phyloP scores from a whole-genome alignment of 2,329 filamentous ascomycete species.

The Ophiostoma populinum region DNA sequence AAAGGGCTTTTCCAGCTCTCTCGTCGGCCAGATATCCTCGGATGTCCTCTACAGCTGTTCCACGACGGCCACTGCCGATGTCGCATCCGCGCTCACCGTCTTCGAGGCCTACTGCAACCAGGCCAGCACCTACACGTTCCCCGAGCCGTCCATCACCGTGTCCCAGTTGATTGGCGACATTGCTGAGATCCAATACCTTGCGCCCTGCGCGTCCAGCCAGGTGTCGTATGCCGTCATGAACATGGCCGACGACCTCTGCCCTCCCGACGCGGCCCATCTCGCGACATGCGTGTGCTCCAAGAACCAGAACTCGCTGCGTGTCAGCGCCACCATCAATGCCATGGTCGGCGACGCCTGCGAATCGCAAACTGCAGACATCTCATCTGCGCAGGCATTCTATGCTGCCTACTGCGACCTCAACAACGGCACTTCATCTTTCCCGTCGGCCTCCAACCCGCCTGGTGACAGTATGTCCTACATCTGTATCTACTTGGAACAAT shows the following conservation, averaged over 20 bases:
- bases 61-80: slow-evolving; percentile 27
- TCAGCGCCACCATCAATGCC: slow-evolving; percentile 25
- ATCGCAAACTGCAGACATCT: slow-evolving; percentile 27
- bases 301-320: slow-evolving; percentile 26
- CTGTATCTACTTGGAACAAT: too few relatives aligned
- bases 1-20: slow-evolving; percentile 21
- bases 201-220: slow-evolving; percentile 24
- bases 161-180: slow-evolving; percentile 33
- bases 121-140: slow-evolving; percentile 20
- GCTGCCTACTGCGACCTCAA: slow-evolving; percentile 33
- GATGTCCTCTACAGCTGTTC: slow-evolving; percentile 27
- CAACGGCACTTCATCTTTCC: slow-evolving; percentile 31
- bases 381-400: slow-evolving; percentile 32
- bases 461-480: slow-evolving; percentile 28
- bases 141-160: slow-evolving; percentile 26
- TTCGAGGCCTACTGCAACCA: slow-evolving; percentile 33
- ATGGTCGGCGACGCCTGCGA: slow-evolving; percentile 27
- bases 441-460: slow-evolving; percentile 26
- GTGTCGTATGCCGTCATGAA: slow-evolving; percentile 23
- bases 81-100: slow-evolving; percentile 27
- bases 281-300: slow-evolving; percentile 36
- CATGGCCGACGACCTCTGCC: slow-evolving; percentile 17
- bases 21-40: slow-evolving; percentile 22
- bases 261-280: slow-evolving; percentile 15
- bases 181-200: slow-evolving; percentile 23